Conservation (phyloP, 306 rosid species). For the Cicer bijugum region DNA sequence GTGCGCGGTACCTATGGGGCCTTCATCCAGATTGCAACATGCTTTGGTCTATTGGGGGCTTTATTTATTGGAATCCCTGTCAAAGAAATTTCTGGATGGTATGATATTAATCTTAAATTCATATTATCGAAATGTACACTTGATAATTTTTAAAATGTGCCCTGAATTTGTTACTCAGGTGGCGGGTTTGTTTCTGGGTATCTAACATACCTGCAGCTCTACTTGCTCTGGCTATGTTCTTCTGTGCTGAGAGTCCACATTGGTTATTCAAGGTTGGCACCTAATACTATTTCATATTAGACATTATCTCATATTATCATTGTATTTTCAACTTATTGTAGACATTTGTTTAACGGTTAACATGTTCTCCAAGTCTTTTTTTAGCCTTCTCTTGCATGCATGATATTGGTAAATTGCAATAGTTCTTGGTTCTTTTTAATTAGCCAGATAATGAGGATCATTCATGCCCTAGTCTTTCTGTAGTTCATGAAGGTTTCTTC, state of each 20-base stretch:
- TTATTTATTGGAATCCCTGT: slow-evolving; percentile 92
- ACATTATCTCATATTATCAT: slow-evolving; percentile 12
- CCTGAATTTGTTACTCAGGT: slow-evolving; percentile 62
- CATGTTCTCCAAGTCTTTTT: neutral
- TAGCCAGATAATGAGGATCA: slow-evolving; percentile 13
- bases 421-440: slow-evolving; percentile 24
- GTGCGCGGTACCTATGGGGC: slow-evolving; percentile 96
- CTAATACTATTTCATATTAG: slow-evolving; percentile 34
- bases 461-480: slow-evolving; percentile 16
- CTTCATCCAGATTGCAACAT: slow-evolving; percentile 89
- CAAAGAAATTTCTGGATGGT: slow-evolving; percentile 85
- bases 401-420: neutral
- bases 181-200: slow-evolving; percentile 95
- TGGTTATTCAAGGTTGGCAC: slow-evolving; percentile 83
- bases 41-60: slow-evolving; percentile 90
- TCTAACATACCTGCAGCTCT: slow-evolving; percentile 82
- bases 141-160: slow-evolving; percentile 41
- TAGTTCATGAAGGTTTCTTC: slow-evolving; percentile 25
- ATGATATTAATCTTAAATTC: slow-evolving; percentile 41
- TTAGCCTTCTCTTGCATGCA: slow-evolving; percentile 2
- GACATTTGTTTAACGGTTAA: slow-evolving; percentile 4
- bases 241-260: slow-evolving; percentile 93
- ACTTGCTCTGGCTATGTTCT: slow-evolving; percentile 73
- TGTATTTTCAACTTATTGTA: slow-evolving; percentile 20
- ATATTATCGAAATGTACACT: slow-evolving; percentile 28